Evolutionary conservation across 106 monocot genomes (phyloP), one percentile per base, ranked within the genome.

Genomic region (Dioscorea zingiberensis): DNA sequence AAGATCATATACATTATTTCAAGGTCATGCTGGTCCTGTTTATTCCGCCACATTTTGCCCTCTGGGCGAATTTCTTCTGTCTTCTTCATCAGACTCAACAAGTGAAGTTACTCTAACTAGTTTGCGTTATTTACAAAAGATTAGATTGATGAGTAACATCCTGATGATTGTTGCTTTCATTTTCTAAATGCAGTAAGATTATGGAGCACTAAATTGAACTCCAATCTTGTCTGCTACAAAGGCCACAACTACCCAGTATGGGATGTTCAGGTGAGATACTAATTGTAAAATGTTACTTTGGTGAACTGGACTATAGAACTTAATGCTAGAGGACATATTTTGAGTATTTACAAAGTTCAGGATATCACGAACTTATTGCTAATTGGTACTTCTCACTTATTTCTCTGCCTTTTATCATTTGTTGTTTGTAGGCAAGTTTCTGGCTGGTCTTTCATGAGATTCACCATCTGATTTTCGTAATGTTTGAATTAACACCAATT

Each of bases 181-280:
- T 77, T 72, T 44, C 22, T 77, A 67, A 1, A 28, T 75, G 27
- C 77, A 97, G 97, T 97, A 76, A 73, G 97, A 70, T 61, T 97
- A 49, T 97, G 95, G 95, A 92, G 88, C 65, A 97, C 83, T 24
- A 97, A 81, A 60, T 69, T 97, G 71, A 97, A 97, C 56, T 76
- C 88, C 58, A 97, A 97, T 82, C 83, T 97, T 48, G 95, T 91
- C 51, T 86, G 91, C 71, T 97, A 88, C 77, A 91, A 97, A 73
- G 91, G 95, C 21, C 95, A 97, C 61, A 97, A 97, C 68, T 97
- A 88, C 61, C 95, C 95, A n/a, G 91, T 97, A 11, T 97, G 97
- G 97, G 97, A 97, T 84, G 88, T 85, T 58, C 87, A 91, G 78
- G 94, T 94, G 71, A 86, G 66, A 54, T 48, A 57, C 44, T 38